These are phyloP conservation scores for Ananas comosus DNA, from an alignment of 176 grass and related monocot genomes.

Conservation along the genomic window DNA sequence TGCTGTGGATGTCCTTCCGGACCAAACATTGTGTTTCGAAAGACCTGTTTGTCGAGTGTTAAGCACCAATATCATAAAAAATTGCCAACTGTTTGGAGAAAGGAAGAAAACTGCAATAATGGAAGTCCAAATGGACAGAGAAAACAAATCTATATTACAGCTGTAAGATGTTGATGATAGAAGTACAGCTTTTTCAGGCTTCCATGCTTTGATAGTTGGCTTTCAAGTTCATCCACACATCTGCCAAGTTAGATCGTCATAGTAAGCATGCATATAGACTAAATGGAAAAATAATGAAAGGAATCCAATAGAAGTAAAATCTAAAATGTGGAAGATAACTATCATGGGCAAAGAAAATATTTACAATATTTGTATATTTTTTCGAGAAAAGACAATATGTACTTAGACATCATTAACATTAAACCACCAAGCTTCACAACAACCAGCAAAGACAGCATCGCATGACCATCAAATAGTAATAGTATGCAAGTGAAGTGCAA, in stretches of 20 bases:
- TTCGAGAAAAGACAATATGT: too few species aligned
- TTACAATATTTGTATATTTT: too few species aligned
- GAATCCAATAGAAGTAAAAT: background rate
- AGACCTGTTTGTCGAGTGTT: conserved; percentile 38
- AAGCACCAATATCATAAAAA: conserved; percentile 18
- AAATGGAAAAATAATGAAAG: background rate
- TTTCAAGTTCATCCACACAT: conserved; percentile 97
- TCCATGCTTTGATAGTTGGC: conserved; percentile 82
- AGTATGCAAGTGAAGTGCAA: background rate
- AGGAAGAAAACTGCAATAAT: conserved; percentile 2
- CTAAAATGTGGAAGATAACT: too few species aligned
- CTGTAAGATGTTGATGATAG: conserved; percentile 98
- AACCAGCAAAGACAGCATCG: too few species aligned
- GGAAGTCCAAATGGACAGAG: conserved; percentile 9
- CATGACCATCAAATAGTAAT: background rate
- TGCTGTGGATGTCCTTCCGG: conserved; percentile 93
- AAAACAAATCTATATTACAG: conserved; percentile 41
- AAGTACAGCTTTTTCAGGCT: conserved; percentile 96
- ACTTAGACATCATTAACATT: too few species aligned
- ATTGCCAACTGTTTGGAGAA: conserved; percentile 8
- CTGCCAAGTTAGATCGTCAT: conserved; percentile 32
- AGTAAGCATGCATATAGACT: background rate
- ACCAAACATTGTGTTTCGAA: conserved; percentile 99
- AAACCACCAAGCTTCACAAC: too few species aligned
- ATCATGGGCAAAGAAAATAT: too few species aligned